Conservation (phyloP, 1,284 basidiomycete species). For the Irpex sp. region DNA sequence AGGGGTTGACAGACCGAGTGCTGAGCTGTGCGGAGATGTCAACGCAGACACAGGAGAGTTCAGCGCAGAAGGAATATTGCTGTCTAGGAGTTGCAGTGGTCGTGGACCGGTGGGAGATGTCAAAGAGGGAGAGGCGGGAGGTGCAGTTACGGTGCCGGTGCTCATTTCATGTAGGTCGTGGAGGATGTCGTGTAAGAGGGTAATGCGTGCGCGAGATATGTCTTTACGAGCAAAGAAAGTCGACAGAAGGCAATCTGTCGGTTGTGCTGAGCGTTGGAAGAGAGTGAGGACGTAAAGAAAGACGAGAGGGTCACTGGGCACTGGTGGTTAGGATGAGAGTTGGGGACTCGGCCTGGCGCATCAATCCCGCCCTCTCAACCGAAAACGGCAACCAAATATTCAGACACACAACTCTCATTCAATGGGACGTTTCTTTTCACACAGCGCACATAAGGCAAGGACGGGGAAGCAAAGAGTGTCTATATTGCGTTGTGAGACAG, state of each 20-base stretch:
- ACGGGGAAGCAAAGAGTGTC: neutral
- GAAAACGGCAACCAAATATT: neutral
- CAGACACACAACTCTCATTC: neutral
- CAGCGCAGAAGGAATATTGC: constrained; percentile 17
- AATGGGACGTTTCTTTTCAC: neutral
- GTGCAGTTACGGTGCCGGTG: neutral
- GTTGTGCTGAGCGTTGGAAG: neutral
- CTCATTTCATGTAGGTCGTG: constrained; percentile 1
- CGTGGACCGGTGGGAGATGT: constrained; percentile 17
- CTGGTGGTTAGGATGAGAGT: neutral
- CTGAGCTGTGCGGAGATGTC: constrained; percentile 5
- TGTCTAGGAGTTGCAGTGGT: constrained; percentile 29
- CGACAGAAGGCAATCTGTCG: neutral
- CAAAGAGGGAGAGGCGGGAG: neutral
- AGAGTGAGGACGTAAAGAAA: neutral
- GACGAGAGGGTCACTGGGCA: neutral
- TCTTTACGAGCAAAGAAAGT: neutral
- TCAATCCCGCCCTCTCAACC: neutral
- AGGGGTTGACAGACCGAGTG: constrained; percentile 19
- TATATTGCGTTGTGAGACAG: neutral
- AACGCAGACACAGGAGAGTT: constrained; percentile 18
- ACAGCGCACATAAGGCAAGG: neutral
- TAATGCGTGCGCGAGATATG: neutral
- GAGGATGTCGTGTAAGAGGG: neutral
- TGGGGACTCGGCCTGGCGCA: neutral